A percentile compares a stretch with the other conserved stretches of the same genome.
phyloP scores from a whole-genome alignment of 108 stramenopile genomes.

The Hondaea fermentalgiana region DNA sequence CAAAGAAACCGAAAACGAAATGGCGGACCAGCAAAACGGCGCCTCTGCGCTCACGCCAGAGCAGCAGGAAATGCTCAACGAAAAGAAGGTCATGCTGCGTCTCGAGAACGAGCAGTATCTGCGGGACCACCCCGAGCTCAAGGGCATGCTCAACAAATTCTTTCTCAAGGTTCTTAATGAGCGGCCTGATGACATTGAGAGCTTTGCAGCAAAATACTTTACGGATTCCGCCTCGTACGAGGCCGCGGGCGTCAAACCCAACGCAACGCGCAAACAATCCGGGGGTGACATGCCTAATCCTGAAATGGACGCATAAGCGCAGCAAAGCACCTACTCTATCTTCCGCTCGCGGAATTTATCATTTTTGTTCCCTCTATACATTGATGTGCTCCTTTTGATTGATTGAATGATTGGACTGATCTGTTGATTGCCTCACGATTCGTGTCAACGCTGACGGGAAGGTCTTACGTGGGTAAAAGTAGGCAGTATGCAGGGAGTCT shows the following conservation, averaged over 20 bases:
- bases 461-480: no score
- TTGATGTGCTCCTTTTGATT: no score
- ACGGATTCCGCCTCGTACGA: not conserved
- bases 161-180: constrained; percentile 11
- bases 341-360: no score
- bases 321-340: no score
- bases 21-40: not conserved
- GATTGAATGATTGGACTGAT: no score
- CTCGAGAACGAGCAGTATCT: constrained; percentile 12
- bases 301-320: not conserved
- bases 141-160: not conserved
- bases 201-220: not conserved
- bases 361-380: no score
- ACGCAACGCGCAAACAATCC: not conserved
- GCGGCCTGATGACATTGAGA: not conserved
- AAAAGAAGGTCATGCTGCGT: not conserved
- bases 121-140: constrained; percentile 10
- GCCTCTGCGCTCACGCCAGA: not conserved
- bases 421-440: no score
- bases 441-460: no score
- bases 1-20: not conserved
- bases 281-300: not conserved
- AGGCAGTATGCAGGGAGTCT: no score
- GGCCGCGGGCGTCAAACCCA: not conserved
- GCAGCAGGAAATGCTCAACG: constrained; percentile 17